phyloP scores from a whole-genome alignment of 2,329 filamentous ascomycete species.

The Parastagonospora avenae region DNA sequence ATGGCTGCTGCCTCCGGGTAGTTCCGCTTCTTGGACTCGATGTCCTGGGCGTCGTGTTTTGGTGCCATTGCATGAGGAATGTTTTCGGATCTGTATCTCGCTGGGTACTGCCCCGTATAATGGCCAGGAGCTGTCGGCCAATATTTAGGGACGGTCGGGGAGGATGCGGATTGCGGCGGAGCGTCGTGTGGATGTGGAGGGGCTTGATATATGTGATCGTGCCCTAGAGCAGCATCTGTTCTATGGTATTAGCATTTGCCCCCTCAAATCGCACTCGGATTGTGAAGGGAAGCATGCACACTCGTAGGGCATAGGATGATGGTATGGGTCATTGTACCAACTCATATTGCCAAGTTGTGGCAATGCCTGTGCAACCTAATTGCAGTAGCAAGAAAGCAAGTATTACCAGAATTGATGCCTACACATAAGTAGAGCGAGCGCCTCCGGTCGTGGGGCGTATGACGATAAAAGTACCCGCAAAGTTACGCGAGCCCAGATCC shows the following conservation, averaged over 20 bases:
- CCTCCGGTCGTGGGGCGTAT: not conserved
- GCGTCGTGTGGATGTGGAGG: not conserved
- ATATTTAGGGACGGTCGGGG: too few relatives aligned
- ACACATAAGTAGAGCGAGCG: not conserved
- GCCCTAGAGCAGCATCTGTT: not conserved
- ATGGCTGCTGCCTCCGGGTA: not conserved
- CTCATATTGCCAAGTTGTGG: not conserved
- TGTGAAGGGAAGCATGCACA: not conserved
- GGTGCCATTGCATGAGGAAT: too few relatives aligned
- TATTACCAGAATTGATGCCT: not conserved
- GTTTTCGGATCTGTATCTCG: too few relatives aligned
- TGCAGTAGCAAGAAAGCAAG: not conserved
- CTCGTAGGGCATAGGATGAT: constrained; percentile 1
- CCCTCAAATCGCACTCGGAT: not conserved
- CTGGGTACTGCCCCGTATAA: too few relatives aligned
- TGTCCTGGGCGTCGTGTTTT: not conserved
- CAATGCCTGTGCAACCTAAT: not conserved
- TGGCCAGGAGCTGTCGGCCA: too few relatives aligned
- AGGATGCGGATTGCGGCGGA: not conserved
- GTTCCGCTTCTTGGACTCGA: constrained; percentile 15
- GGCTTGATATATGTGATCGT: not conserved
- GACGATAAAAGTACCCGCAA: constrained; percentile 1
- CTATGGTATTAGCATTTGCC: not conserved
- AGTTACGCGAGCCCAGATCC: constrained; percentile 2
- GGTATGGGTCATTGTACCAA: constrained; percentile 1